These are phyloP conservation scores for Exophiala bonariae DNA, from an alignment of 2,329 filamentous ascomycete species.

Conservation along the genomic window DNA sequence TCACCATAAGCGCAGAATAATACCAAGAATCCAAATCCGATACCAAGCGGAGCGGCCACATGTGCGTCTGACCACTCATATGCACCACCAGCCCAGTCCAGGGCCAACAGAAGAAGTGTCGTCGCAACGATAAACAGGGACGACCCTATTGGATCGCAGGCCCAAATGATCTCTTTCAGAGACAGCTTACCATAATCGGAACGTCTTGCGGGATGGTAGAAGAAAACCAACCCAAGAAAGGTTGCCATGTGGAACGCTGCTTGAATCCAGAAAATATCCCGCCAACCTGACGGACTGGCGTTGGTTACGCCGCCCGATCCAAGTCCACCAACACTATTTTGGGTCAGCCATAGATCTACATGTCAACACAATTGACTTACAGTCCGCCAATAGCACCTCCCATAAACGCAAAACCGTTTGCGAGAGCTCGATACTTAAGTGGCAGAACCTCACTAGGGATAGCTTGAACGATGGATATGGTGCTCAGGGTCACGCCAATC, in stretches of 20 bases:
- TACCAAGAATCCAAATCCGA: constrained; percentile 44
- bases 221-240: constrained; percentile 47
- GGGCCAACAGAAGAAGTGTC: constrained; percentile 46
- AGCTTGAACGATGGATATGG: constrained; percentile 56
- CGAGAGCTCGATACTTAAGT: constrained; percentile 56
- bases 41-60: constrained; percentile 39
- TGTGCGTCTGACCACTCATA: constrained; percentile 42
- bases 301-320: constrained; percentile 56
- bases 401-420: constrained; percentile 55
- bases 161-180: constrained; percentile 45
- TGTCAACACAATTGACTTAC: constrained; percentile 37
- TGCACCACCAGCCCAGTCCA: constrained; percentile 49
- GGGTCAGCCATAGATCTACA: not conserved
- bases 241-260: constrained; percentile 54
- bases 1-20: constrained; percentile 40
- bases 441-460: constrained; percentile 60
- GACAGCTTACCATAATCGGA: constrained; percentile 40
- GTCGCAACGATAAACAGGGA: constrained; percentile 45
- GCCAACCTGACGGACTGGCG: constrained; percentile 49
- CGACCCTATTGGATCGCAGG: constrained; percentile 51
- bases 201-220: constrained; percentile 48
- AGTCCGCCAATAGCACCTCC: constrained; percentile 54
- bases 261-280: constrained; percentile 61
- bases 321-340: constrained; percentile 47
- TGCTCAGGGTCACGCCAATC: constrained; percentile 56